A percentile compares a stretch with the other conserved stretches of the same genome.
These are phyloP conservation scores for Citrullus colocynthis DNA, from an alignment of 306 rosid genomes.

Conservation along the genomic window DNA sequence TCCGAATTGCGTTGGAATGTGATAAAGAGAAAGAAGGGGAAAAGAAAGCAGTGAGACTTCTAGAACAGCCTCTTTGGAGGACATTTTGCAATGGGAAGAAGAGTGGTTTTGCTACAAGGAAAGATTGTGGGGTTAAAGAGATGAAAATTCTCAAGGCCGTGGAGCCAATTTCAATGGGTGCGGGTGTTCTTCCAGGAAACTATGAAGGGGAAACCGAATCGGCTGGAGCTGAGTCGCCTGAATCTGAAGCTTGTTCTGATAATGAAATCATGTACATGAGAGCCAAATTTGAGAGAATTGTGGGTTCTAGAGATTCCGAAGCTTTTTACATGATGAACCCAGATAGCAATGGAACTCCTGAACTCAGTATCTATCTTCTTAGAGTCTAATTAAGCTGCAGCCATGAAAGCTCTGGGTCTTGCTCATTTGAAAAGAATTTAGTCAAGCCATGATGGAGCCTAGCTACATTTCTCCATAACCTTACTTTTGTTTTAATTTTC, in stretches of 20 bases:
- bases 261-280: conserved; percentile 82
- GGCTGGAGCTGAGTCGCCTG: conserved; percentile 4
- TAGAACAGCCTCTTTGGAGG: conserved; percentile 82
- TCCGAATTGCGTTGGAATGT: conserved; percentile 87
- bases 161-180: conserved; percentile 95
- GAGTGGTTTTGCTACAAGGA: conserved; percentile 72
- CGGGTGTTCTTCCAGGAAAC: conserved; percentile 68
- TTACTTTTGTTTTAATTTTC: conserved; percentile 8
- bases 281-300: conserved; percentile 95
- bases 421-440: background rate
- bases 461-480: conserved; percentile 3
- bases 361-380: conserved; percentile 88
- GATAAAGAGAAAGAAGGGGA: conserved; percentile 44
- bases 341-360: conserved; percentile 98
- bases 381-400: conserved; percentile 49
- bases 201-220: background rate
- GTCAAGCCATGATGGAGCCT: conserved; percentile 12
- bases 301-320: conserved; percentile 94
- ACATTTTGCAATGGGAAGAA: conserved; percentile 87
- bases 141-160: conserved; percentile 78
- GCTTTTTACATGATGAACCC: conserved; percentile 99
- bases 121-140: conserved; percentile 78
- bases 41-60: conserved; percentile 18
- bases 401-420: conserved; percentile 6
- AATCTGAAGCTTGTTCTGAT: conserved; percentile 22